Base-by-base conservation (phyloP, 768 basidiomycete genomes). In the Termitomyces sp. region DNA sequence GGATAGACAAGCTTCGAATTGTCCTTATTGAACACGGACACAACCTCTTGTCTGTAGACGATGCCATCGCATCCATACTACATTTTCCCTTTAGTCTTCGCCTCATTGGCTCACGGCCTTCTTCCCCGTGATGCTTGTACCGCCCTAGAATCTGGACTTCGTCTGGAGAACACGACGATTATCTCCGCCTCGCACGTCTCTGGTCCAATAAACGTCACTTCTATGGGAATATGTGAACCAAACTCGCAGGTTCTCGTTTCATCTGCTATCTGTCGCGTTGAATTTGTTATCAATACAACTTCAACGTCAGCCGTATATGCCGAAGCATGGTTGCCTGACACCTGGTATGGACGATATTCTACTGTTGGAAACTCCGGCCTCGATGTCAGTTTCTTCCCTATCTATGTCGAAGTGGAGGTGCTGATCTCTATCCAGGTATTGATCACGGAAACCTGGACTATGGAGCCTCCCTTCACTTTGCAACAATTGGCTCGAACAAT, bases 401-500 rank as follows among this genome's bases (percentile, higher is more conserved):
- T 0, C 45, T 37, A 14, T 45, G 8, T 17, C 31, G 32, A 46
- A 25, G 25, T 10, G 14, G 11, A 5, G 4, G 34, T 34, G 32
- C 34, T 8, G 4, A 50, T 9, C 8, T 17, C 15, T 34, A 34
- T 10, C 0, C 34, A 63, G 63, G 62, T 36, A 56, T 63, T 37
- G 54, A 63, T 42, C 57, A 63, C 36, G 1, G 0, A 0, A 60
- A 63, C 32, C 32, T 63, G 25, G 50, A 63, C 15, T 63, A 63
- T 42, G 59, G 59, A 40, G 15, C 63, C 14, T 60, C 59, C 1
- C 25, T 63, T 10, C 63, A 63, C 29, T 63, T 63, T 47, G 63
- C 63, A 12, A 45, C 56, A 9, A 49, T 63, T 17, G 63, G 43
- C n/a, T 64, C 63, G 1, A 58, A 64, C 42, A 61, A 64, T 20